phyloP scores from a whole-genome alignment of 352 stramenopile species.

The Phytophthora fragariaefolia region DNA sequence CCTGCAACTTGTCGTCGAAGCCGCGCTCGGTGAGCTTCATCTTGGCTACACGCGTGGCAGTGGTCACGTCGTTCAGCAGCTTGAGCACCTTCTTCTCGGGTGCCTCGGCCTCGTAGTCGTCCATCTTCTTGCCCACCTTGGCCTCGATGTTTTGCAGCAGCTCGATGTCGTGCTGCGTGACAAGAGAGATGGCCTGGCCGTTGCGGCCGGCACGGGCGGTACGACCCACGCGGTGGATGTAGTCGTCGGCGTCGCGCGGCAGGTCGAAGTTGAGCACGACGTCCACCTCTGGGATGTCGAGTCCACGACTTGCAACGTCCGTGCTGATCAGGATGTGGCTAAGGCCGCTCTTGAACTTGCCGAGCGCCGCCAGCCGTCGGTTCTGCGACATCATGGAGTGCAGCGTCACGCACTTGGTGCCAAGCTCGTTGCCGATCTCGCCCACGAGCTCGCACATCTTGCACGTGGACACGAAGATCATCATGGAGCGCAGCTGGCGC shows the following conservation, averaged over 20 bases:
- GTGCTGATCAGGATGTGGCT: slow-evolving; percentile 96
- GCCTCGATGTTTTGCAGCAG: slow-evolving; percentile 96
- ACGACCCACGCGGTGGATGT: slow-evolving; percentile 97
- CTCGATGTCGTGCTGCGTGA: slow-evolving; percentile 94
- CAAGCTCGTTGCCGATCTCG: slow-evolving; percentile 93
- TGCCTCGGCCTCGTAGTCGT: slow-evolving; percentile 84
- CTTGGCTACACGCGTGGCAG: slow-evolving; percentile 93
- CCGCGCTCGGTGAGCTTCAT: slow-evolving; percentile 91
- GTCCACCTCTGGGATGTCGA: slow-evolving; percentile 97
- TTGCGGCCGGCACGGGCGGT: slow-evolving; percentile 93
- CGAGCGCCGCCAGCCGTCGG: slow-evolving; percentile 93
- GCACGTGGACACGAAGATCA: slow-evolving; percentile 98
- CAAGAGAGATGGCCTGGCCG: slow-evolving; percentile 94
- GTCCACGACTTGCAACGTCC: slow-evolving; percentile 95
- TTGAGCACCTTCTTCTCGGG: slow-evolving; percentile 95
- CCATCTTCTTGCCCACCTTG: slow-evolving; percentile 91
- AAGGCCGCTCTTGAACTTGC: slow-evolving; percentile 96
- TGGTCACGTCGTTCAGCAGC: slow-evolving; percentile 95
- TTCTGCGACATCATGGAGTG: slow-evolving; percentile 97
- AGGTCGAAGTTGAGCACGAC: slow-evolving; percentile 99
- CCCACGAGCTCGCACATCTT: slow-evolving; percentile 95
- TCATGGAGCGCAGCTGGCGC: slow-evolving; percentile 79
- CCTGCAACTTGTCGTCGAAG: slow-evolving; percentile 88
- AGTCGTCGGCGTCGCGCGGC: slow-evolving; percentile 95
- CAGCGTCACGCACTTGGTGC: slow-evolving; percentile 94